Evolutionary conservation across 345 rosid species (phyloP).

Genomic region (Eucalyptus shirleyi): DNA sequence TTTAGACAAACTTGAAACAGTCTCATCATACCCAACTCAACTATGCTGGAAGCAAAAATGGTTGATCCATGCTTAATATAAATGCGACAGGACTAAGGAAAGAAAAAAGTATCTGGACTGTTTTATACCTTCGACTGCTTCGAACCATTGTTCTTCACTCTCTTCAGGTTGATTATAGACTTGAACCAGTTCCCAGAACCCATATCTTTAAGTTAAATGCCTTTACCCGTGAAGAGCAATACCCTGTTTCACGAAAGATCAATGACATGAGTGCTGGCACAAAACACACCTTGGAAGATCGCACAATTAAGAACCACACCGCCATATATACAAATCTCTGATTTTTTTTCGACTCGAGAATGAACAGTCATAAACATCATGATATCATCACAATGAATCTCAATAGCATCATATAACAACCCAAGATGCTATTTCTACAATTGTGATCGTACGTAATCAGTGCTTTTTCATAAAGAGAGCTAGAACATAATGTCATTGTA

Average conservation of each 20-base stretch:
- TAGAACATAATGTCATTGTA: neutral
- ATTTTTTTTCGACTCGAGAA: neutral
- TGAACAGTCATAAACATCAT: neutral
- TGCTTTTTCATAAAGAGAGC: neutral
- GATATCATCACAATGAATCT: neutral
- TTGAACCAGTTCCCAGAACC: constrained; percentile 80
- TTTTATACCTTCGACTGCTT: constrained; percentile 36
- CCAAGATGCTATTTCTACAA: neutral
- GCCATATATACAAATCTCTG: neutral
- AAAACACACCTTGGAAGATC: neutral
- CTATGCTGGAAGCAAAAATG: neutral
- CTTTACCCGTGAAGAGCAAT: neutral
- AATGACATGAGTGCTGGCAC: neutral
- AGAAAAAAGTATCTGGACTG: neutral
- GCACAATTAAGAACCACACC: neutral
- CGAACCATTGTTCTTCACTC: constrained; percentile 26
- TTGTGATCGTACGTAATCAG: neutral
- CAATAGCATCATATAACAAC: neutral
- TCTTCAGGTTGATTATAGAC: constrained; percentile 59
- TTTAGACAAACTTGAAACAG: neutral
- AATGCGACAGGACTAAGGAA: neutral
- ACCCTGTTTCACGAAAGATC: neutral
- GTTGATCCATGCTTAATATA: neutral
- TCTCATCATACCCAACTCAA: neutral
- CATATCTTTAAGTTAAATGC: constrained; percentile 21